These are phyloP conservation scores for Diaporthe eres DNA, from an alignment of 2,329 filamentous ascomycete genomes.

Conservation along the genomic window DNA sequence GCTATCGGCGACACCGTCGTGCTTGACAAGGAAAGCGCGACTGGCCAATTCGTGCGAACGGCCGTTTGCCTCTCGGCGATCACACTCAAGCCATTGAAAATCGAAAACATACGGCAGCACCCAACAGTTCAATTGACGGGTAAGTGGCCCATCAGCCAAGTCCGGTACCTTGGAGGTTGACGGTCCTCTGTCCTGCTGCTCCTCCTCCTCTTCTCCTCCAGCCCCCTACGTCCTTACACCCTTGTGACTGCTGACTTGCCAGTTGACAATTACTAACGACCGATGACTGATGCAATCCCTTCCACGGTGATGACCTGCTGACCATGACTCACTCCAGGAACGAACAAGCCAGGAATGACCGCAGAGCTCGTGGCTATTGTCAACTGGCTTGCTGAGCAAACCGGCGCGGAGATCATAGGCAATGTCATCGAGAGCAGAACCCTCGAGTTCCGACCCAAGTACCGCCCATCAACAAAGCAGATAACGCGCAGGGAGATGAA, in stretches of 20 bases:
- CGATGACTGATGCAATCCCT: too few relatives aligned
- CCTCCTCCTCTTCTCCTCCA: background rate
- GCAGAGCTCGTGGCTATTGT: slow-evolving; percentile 72
- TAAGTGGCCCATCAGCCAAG: background rate
- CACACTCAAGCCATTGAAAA: slow-evolving; percentile 65
- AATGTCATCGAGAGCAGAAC: slow-evolving; percentile 65
- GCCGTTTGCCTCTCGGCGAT: slow-evolving; percentile 70
- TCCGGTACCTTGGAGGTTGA: background rate
- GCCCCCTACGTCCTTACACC: background rate
- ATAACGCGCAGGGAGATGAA: slow-evolving; percentile 60
- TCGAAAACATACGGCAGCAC: slow-evolving; percentile 66
- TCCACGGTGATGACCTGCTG: background rate
- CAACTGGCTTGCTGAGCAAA: slow-evolving; percentile 66
- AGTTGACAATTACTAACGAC: background rate
- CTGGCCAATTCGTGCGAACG: slow-evolving; percentile 71
- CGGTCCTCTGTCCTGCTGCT: background rate
- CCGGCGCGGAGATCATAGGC: slow-evolving; percentile 64
- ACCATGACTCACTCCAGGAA: background rate
- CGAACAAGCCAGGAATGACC: slow-evolving; percentile 64
- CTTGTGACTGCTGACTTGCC: too few relatives aligned
- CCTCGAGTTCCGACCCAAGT: slow-evolving; percentile 62
- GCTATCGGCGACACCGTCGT: slow-evolving; percentile 51
- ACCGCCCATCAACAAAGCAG: slow-evolving; percentile 51
- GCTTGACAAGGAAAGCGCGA: slow-evolving; percentile 73
- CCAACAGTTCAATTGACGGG: slow-evolving; percentile 57